A percentile compares a stretch with the other conserved stretches of the same genome.
Conservation (phyloP, 352 stramenopile species). For the Lagenidium sp. region DNA sequence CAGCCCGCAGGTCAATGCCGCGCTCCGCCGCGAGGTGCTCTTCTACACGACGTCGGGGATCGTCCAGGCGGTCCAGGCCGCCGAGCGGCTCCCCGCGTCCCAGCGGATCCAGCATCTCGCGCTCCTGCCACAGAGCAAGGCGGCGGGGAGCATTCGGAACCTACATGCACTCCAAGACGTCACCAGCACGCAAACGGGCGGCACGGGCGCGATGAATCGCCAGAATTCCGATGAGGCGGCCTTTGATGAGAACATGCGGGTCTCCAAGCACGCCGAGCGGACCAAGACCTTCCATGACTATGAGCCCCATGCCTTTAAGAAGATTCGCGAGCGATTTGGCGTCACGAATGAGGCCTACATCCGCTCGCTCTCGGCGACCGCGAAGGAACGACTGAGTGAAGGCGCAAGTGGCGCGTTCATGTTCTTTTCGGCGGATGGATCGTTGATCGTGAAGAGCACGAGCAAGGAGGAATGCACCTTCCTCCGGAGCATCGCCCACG, state of each 20-base stretch:
- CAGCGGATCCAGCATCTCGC: slow-evolving; percentile 80
- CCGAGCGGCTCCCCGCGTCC: slow-evolving; percentile 57
- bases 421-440: slow-evolving; percentile 86
- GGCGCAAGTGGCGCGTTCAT: slow-evolving; percentile 87
- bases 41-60: slow-evolving; percentile 89
- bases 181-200: background rate
- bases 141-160: slow-evolving; percentile 8
- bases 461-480: slow-evolving; percentile 83
- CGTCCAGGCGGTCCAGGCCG: slow-evolving; percentile 78
- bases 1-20: slow-evolving; percentile 84
- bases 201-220: slow-evolving; percentile 30
- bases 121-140: slow-evolving; percentile 68
- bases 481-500: slow-evolving; percentile 75
- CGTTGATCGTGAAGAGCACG: slow-evolving; percentile 89
- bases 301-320: slow-evolving; percentile 81
- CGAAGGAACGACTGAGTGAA: slow-evolving; percentile 85
- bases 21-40: slow-evolving; percentile 78
- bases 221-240: slow-evolving; percentile 41
- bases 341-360: slow-evolving; percentile 82
- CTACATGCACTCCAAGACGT: too few species aligned
- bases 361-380: slow-evolving; percentile 72
- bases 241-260: slow-evolving; percentile 67
- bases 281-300: slow-evolving; percentile 88
- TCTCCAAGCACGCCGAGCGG: slow-evolving; percentile 58
- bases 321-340: slow-evolving; percentile 80